Conservation (phyloP, 176 grass and related monocot genomes). For the Oryza meridionalis region DNA sequence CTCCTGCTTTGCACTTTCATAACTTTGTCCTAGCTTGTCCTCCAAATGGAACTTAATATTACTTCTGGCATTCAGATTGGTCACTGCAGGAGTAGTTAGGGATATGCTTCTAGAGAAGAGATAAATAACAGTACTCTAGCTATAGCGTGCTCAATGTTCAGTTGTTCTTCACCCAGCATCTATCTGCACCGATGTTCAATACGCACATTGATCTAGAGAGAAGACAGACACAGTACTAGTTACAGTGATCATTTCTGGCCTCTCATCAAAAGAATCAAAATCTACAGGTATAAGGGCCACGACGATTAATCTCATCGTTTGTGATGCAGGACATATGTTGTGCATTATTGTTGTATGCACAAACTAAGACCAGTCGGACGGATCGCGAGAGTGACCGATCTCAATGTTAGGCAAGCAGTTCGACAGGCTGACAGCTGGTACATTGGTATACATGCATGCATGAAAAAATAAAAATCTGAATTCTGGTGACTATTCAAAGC, state of each 20-base stretch:
- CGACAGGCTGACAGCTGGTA: neutral
- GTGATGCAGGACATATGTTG: neutral
- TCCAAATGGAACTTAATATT: constrained; percentile 2
- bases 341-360: neutral
- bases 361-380: neutral
- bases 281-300: no score
- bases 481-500: constrained; percentile 18
- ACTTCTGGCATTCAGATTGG: constrained; percentile 27
- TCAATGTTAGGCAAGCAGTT: constrained; percentile 14
- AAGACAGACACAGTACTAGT: neutral
- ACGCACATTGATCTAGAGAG: no score
- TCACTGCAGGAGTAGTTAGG: neutral
- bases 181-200: neutral
- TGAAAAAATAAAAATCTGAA: neutral
- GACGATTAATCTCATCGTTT: neutral
- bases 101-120: neutral
- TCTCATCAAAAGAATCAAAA: no score
- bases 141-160: neutral
- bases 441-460: neutral
- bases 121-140: neutral
- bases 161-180: neutral
- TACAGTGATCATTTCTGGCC: neutral
- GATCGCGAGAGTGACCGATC: neutral
- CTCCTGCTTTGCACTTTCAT: constrained; percentile 16
- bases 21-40: neutral